Conservation (phyloP, 305 asterid species). For the Solanum hybrid region DNA sequence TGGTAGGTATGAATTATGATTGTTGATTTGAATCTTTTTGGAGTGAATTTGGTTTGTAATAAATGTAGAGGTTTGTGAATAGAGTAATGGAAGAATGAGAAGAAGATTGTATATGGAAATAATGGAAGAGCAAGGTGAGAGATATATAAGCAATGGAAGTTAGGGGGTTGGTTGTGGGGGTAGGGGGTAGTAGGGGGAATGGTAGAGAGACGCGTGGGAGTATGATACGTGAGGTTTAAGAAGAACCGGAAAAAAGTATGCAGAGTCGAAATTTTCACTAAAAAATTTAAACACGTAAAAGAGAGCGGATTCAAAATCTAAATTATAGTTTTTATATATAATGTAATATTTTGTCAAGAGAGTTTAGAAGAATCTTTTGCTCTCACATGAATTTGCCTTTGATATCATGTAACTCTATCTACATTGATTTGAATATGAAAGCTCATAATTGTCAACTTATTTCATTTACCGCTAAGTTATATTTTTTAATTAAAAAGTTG, state of each 20-base stretch:
- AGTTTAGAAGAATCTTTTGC: neutral
- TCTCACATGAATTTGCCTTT: neutral
- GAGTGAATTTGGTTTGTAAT: neutral
- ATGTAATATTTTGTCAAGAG: neutral
- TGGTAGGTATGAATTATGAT: neutral
- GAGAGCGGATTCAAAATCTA: fast-evolving
- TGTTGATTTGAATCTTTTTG: neutral
- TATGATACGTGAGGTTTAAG: constrained; percentile 29
- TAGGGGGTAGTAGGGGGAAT: constrained; percentile 1
- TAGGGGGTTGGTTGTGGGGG: neutral
- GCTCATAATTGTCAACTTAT: neutral
- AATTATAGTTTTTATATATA: neutral
- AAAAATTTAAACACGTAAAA: too few relatives aligned
- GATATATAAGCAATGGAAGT: neutral
- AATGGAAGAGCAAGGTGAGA: neutral
- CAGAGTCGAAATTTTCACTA: too few relatives aligned
- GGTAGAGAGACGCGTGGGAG: constrained; percentile 37
- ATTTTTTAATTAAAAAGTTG: neutral
- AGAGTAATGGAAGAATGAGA: neutral
- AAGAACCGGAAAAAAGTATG: neutral
- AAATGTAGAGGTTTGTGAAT: neutral
- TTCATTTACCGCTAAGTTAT: neutral
- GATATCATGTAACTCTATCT: neutral
- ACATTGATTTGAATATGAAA: neutral
- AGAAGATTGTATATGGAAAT: neutral